These are phyloP conservation scores for Lasiodiplodia sp. DNA, from an alignment of 2,329 filamentous ascomycete species.

Conservation along the genomic window DNA sequence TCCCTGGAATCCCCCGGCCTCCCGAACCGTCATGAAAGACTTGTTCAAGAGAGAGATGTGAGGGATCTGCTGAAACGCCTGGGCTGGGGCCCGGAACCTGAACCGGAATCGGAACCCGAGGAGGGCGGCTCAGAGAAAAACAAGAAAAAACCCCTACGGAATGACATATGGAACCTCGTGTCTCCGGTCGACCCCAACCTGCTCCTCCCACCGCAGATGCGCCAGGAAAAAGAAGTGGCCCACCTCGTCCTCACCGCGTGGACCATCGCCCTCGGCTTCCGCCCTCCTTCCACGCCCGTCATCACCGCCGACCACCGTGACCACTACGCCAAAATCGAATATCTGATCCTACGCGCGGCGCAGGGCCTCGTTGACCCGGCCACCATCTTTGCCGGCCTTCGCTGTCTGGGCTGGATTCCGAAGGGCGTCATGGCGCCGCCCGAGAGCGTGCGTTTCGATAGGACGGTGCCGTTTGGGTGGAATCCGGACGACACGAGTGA, in stretches of 20 bases:
- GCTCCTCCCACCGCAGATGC: not conserved
- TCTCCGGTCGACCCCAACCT: not conserved
- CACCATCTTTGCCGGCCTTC: conserved; percentile 34
- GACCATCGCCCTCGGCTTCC: conserved; percentile 33
- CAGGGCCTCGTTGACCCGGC: conserved; percentile 33
- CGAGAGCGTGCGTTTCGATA: not conserved
- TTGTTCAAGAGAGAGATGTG: not conserved
- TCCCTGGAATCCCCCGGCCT: not conserved
- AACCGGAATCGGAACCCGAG: too few relatives aligned
- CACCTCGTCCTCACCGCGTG: conserved; percentile 35
- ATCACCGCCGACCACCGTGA: not conserved
- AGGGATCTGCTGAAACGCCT: not conserved
- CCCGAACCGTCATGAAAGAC: not conserved
- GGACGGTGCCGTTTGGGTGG: not conserved
- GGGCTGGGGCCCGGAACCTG: not conserved
- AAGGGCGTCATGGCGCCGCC: not conserved
- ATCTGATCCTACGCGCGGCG: conserved; percentile 1
- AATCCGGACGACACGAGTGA: too few relatives aligned
- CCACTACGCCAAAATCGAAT: conserved; percentile 10
- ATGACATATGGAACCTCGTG: not conserved
- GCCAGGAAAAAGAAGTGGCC: not conserved
- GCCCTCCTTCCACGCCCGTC: not conserved
- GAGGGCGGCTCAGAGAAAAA: too few relatives aligned
- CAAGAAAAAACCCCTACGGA: too few relatives aligned
- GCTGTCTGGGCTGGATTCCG: conserved; percentile 30